Base-by-base conservation (phyloP, 2,329 filamentous ascomycete species). In the Ceratocystis smalleyi region DNA sequence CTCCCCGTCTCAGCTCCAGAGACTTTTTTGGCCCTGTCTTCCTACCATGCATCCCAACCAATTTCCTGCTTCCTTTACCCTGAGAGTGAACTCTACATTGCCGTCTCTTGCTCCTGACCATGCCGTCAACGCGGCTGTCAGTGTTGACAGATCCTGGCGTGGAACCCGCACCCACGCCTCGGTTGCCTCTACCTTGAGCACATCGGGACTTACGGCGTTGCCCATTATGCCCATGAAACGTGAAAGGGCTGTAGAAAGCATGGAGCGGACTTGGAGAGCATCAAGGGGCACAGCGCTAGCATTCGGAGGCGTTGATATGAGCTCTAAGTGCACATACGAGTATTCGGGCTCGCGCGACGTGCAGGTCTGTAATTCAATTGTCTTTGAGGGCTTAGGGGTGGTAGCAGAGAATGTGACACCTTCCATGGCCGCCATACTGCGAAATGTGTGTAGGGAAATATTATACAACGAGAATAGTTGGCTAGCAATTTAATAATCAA, bases 221-320 rank as follows among this genome's bases (percentile, higher is more conserved):
- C 89, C 89, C 0, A 82, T 84, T 19, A 83, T 74, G 22, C 89
- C 89, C 1, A 92, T 80, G 69, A 88, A 91, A 67, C 87, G 81
- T 0, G 77, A 77, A 6, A 92, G 75, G 0, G 87, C 84, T 0
- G 79, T 73, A 1, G 80, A 82, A 68, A 87, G 81, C 70, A 87
- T 84, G 0, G 83, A 77, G 43, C 82, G 82, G 19, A 81, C 77
- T 45, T 84, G 84, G 2, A 90, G 74, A 2, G 78, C 75, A 72
- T 91, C 87, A 5, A 89, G 74, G 1, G 68, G 55, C 2, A 64
- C 61, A 15, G 60, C 57, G 43, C 67, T 67, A 15, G 68, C 65
- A 35, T 55, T 19, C 3, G 24, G 68, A 65, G 47, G 17, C 3
- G 62, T 15, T 35, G 63, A 62, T 43, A 72, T 69, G 55, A 83